Evolutionary conservation across 257 asterid species (phyloP).

Genomic region (Coffea canephora): DNA sequence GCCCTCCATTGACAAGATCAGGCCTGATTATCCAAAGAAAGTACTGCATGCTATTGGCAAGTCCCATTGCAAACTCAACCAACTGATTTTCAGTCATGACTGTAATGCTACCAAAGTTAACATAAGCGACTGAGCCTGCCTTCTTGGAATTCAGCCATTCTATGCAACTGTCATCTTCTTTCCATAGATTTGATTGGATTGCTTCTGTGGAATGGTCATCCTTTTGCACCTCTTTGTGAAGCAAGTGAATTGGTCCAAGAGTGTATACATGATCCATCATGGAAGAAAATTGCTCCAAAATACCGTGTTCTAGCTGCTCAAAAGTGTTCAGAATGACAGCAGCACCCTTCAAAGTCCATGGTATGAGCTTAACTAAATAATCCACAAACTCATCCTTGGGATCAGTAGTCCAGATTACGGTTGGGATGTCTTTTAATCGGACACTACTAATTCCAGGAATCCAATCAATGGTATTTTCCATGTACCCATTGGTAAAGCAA

Average conservation of each 20-base stretch:
- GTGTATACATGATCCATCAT: conserved; percentile 13
- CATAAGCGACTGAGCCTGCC: not conserved
- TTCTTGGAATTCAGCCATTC: conserved; percentile 9
- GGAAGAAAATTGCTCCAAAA: conserved; percentile 1
- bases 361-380: not conserved
- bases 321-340: not conserved
- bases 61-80: conserved; percentile 17
- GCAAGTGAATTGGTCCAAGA: conserved; percentile 13
- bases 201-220: not conserved
- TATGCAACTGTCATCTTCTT: conserved; percentile 13
- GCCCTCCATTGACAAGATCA: conserved; percentile 6
- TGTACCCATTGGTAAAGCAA: conserved; percentile 12
- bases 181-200: conserved; percentile 11
- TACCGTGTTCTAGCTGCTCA: conserved; percentile 6
- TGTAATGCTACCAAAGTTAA: conserved; percentile 16
- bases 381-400: conserved; percentile 9
- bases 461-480: conserved; percentile 25
- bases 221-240: not conserved
- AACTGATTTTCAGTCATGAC: conserved; percentile 1
- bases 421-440: conserved; percentile 10
- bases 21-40: conserved; percentile 20
- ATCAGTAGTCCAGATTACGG: conserved; percentile 15
- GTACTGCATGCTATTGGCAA: conserved; percentile 12
- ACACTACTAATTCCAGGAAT: conserved; percentile 17
- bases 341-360: not conserved